phyloP scores from a whole-genome alignment of 352 stramenopile species.

The Phytophthora podocarpi region DNA sequence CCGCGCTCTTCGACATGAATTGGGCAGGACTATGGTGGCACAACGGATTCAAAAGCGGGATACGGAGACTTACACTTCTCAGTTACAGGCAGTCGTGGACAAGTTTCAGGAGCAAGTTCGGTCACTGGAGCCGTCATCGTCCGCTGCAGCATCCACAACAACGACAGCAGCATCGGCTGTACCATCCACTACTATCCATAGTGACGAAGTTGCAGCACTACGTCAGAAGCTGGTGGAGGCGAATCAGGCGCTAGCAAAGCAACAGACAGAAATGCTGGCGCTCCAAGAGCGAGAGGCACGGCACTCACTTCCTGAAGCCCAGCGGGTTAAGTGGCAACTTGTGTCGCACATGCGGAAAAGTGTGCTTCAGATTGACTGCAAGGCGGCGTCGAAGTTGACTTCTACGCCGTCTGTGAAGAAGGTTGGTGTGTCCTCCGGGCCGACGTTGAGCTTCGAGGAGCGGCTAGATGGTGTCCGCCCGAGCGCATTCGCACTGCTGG shows the following conservation, averaged over 20 bases:
- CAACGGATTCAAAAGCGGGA: slow-evolving; percentile 52
- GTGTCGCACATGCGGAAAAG: slow-evolving; percentile 65
- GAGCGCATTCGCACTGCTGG: slow-evolving; percentile 66
- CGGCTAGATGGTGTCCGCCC: slow-evolving; percentile 66
- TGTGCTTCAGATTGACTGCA: slow-evolving; percentile 67
- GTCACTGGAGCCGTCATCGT: slow-evolving; percentile 39
- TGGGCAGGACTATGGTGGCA: slow-evolving; percentile 54
- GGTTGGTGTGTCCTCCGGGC: not conserved
- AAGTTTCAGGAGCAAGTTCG: slow-evolving; percentile 65
- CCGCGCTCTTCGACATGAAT: slow-evolving; percentile 65
- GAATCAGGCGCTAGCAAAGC: slow-evolving; percentile 63
- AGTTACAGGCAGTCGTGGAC: slow-evolving; percentile 62
- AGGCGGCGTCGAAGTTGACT: slow-evolving; percentile 30
- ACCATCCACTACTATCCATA: slow-evolving; percentile 20
- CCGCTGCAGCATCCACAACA: slow-evolving; percentile 14
- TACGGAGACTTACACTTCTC: slow-evolving; percentile 37
- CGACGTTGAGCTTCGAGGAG: slow-evolving; percentile 51
- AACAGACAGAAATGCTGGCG: slow-evolving; percentile 68
- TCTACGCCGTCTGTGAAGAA: slow-evolving; percentile 23
- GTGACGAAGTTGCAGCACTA: slow-evolving; percentile 58
- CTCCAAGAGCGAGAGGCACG: slow-evolving; percentile 70
- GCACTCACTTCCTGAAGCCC: slow-evolving; percentile 62
- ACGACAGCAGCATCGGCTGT: not conserved
- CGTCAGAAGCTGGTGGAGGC: slow-evolving; percentile 70
- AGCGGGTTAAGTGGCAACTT: slow-evolving; percentile 68